Percentiles rank a stretch among this genome's conserved stretches.
phyloP scores from a whole-genome alignment of 1,284 basidiomycete species.

The Rhizopogon parksii region DNA sequence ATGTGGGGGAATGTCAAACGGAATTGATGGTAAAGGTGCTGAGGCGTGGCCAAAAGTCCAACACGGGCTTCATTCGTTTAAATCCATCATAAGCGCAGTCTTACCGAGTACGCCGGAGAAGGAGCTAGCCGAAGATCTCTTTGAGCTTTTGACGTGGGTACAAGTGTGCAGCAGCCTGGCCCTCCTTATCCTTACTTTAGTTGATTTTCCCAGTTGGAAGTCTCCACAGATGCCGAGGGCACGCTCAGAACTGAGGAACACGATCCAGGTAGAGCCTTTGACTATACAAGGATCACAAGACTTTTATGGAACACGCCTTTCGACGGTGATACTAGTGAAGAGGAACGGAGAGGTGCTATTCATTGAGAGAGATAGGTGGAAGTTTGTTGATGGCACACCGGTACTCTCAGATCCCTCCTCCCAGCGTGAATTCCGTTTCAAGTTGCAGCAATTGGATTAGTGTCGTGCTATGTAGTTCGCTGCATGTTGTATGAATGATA shows the following conservation, averaged over 20 bases:
- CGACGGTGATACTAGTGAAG: constrained; percentile 63
- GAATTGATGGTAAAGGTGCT: constrained; percentile 52
- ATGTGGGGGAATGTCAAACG: constrained; percentile 64
- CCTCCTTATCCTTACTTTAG: constrained; percentile 1
- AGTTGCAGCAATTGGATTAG: constrained; percentile 27
- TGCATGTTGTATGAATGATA: constrained; percentile 16
- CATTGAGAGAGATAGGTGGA: constrained; percentile 68
- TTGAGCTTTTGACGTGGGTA: constrained; percentile 61
- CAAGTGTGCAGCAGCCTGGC: constrained; percentile 3
- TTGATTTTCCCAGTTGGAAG: constrained; percentile 36
- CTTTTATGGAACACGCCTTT: constrained; percentile 63
- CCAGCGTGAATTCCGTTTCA: constrained; percentile 49
- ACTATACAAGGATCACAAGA: constrained; percentile 18
- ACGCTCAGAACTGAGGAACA: constrained; percentile 49
- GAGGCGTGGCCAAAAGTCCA: constrained; percentile 66
- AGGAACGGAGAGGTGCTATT: constrained; percentile 57
- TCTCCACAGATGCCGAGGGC: constrained; percentile 38
- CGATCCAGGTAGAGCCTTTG: constrained; percentile 55
- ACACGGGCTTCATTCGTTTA: constrained; percentile 45
- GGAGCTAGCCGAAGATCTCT: constrained; percentile 49
- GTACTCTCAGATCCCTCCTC: constrained; percentile 35
- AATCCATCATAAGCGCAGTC: constrained; percentile 32
- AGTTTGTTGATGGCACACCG: constrained; percentile 32
- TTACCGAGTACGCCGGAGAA: constrained; percentile 37
- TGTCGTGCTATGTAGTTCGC: constrained; percentile 14